Conservation (phyloP, 257 asterid genomes). For the Cruciata laevipes region DNA sequence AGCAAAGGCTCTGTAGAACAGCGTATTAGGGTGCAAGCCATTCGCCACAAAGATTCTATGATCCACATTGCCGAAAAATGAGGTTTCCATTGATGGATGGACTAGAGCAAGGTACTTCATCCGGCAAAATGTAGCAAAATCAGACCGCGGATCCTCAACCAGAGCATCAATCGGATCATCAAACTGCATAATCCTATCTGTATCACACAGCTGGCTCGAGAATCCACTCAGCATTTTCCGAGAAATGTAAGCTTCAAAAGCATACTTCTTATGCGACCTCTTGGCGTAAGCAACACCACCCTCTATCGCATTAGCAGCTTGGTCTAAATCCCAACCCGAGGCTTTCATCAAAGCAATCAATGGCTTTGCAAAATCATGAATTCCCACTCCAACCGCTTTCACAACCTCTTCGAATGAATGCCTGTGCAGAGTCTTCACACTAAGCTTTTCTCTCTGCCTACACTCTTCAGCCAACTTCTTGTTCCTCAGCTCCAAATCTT, state of each 20-base stretch:
- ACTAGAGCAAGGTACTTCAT: constrained; percentile 58
- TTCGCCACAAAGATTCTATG: constrained; percentile 54
- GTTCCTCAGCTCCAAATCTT: constrained; percentile 38
- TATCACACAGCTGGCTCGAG: constrained; percentile 22
- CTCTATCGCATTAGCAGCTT: constrained; percentile 54
- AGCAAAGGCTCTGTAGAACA: constrained; percentile 57
- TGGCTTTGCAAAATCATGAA: constrained; percentile 79
- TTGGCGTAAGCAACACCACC: constrained; percentile 43
- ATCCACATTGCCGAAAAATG: constrained; percentile 68
- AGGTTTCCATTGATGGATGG: constrained; percentile 63
- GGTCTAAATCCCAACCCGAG: constrained; percentile 77
- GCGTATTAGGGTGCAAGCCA: constrained; percentile 65
- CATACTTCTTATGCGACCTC: constrained; percentile 71
- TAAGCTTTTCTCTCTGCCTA: constrained; percentile 33
- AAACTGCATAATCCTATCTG: constrained; percentile 33
- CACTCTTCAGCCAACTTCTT: constrained; percentile 39
- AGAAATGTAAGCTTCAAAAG: constrained; percentile 71
- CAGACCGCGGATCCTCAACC: constrained; percentile 52
- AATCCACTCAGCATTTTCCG: constrained; percentile 60
- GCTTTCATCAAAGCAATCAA: constrained; percentile 63
- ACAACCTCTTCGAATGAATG: constrained; percentile 43
- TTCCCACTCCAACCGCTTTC: constrained; percentile 48
- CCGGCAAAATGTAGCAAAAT: constrained; percentile 62
- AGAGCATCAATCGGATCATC: constrained; percentile 58
- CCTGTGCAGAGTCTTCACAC: constrained; percentile 22